Conservation (phyloP, 768 basidiomycete species). For the Leccinellum luteum region DNA sequence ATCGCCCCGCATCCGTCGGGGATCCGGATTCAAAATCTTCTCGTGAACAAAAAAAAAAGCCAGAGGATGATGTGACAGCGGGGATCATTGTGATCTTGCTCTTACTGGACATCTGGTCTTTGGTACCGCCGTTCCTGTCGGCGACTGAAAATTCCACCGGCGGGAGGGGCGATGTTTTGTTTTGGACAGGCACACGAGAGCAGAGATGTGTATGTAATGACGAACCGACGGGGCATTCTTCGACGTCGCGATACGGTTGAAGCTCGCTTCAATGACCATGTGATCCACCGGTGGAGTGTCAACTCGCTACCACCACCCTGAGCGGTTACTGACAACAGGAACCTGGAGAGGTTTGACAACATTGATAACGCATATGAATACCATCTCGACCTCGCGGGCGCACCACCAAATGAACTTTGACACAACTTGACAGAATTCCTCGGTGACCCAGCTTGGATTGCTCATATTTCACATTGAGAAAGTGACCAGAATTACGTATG, state of each 20-base stretch:
- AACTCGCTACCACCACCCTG: not conserved
- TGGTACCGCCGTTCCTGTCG: slow-evolving; percentile 5
- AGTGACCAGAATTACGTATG: not conserved
- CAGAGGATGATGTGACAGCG: not conserved
- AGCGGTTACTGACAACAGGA: not conserved
- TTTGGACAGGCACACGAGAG: not conserved
- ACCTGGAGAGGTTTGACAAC: not conserved
- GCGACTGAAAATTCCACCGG: slow-evolving; percentile 7
- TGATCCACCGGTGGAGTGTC: not conserved
- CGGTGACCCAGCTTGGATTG: no score
- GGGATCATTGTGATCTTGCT: not conserved
- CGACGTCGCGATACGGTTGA: no score
- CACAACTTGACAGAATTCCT: no score
- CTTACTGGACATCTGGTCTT: not conserved
- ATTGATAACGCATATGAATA: no score
- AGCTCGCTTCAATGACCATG: not conserved
- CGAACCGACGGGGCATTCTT: not conserved
- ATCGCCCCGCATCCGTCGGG: slow-evolving; percentile 1
- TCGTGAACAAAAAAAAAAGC: not conserved
- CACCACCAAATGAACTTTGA: no score
- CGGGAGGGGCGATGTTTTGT: not conserved
- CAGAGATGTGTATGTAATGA: not conserved
- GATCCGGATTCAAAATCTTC: not conserved
- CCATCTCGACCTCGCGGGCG: no score
- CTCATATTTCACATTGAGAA: not conserved